Evolutionary conservation across 1,139 yeast species (phyloP), one percentile per base, ranked within the genome.

Genomic region (Hanseniaspora sp.): DNA sequence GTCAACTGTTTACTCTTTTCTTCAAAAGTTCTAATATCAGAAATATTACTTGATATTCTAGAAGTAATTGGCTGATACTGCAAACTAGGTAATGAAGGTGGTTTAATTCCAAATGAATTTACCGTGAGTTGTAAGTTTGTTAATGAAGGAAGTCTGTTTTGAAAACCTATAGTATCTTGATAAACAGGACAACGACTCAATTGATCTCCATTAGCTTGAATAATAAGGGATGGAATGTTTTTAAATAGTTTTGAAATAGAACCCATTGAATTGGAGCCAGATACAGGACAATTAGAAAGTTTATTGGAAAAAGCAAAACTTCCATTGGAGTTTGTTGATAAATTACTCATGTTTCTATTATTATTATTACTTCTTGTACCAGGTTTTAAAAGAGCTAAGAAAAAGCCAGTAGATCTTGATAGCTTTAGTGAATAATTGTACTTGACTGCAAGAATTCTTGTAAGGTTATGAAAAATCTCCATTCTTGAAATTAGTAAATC

Each of bases 381-480:
- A 18, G 67, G 67, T 56, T 66, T 70, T 45, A 75, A 54, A 34
- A 74, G 56, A 0, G 71, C 68, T 17, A 75, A 61, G 46, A 76
- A 71, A 55, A 73, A 71, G 1, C 69, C 69, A 6, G 75, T 76
- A 1, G 79, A 77, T 59, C 76, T 77, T 49, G 73, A 67, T 63
- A 78, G 68, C 61, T 78, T 72, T 74, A 79, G 77, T 5, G 84
- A 79, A 60, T 77, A 78, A 53, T 75, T 76, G 60, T 78, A 79
- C 55, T 75, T 70, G 2, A 64, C 64, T 5, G 77, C 68, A 12
- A 71, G 55, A 17, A 63, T 65, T 44, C 63, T 65, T 1, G 73
- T 65, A 51, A 71, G 56, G 30, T 61, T 62, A 46, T 68, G 68
- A 57, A 71, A 71, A 35, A 66, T 58, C 8, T 65, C 65, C 73